Base-by-base conservation (phyloP, 495 filamentous ascomycete genomes). In the Parathielavia hyrcaniae region DNA sequence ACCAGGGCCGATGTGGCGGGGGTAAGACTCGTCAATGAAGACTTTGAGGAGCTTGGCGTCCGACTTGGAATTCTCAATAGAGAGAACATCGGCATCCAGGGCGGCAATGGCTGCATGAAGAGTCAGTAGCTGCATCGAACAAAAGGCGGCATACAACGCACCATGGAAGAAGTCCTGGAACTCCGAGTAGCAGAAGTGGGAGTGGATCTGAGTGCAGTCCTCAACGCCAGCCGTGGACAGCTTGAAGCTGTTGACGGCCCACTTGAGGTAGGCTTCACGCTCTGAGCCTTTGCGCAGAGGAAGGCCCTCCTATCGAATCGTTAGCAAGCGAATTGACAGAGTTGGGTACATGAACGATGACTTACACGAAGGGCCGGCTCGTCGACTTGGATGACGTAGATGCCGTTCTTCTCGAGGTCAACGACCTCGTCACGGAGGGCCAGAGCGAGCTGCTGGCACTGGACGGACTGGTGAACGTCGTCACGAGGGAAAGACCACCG, bases 121-220 rank as follows among this genome's bases (percentile, higher is more conserved):
- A 12, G 38, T 47, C 23, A 54, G 43, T 45, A 41, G 38, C 23
- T 34, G 46, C 9, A 1, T 41, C 1, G 19, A 35, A 5, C 9
- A 16, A 0, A 48, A 9, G 4, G 26, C 8, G 49, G 20, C 8
- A 7, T 20, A 14, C 1, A 22, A 26, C 48, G 48, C 35, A 48
- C 48, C 60, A 74, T 97, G 89, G 88, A 98, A 98, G 84, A 98
- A 98, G 82, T 98, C 93, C 79, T 98, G 93, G 88, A 98, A 98
- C 81, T 98, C 93, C 46, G 91, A 96, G 86, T 98, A 98, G 77
- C 93, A 98, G 90, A 98, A 98, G 81, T 98, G 93, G 51, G 90
- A 96, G 84, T 98, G 93, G 76, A 98, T 95, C 81, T 98, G 93
- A 64, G 95, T 97, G 55, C 84, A 87, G 71, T 98, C 89, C 69